Base-by-base conservation (phyloP, 2,329 filamentous ascomycete species). In the Gremmenia infestans region DNA sequence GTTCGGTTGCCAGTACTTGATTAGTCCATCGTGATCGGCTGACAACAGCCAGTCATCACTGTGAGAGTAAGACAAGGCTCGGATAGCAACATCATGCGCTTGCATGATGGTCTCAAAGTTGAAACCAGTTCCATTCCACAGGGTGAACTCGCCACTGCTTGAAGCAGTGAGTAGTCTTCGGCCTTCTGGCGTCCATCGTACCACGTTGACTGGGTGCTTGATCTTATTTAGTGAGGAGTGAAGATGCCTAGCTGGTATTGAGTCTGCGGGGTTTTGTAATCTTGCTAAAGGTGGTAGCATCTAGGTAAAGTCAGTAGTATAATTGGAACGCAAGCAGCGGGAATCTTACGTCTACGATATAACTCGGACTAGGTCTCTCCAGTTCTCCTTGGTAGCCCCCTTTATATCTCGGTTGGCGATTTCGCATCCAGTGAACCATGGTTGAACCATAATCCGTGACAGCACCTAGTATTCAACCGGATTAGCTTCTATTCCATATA, bases 21-120 rank as follows among this genome's bases (percentile, higher is more conserved):
- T 87, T 60, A 94, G 82, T 55, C 94, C 94, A 65, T 94, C 91
- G 72, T 97, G 92, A 70, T 97, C 94, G 52, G 90, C 92, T 7
- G 94, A 97, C 53, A 99, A 83, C 12, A 99, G 79, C 93, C 94
- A 99, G 74, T 99, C 94, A 69, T 96, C 90, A 66, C 89, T 95
- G 73, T 97, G 90, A 2, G 94, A 96, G 77, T 96, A 99, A 62
- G 85, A 84, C 47, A 92, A 79, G 9, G 88, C 86, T 64, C 91
- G 83, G 62, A 96, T 91, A 39, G 90, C 89, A 54, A 86, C 85
- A 73, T 97, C 93, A 72, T 97, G 93, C 40, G 93, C 93, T 77
- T 96, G 92, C 89, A 97, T 97, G 28, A 99, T 97, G 3, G 94
- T 97, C 75, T 99, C 94, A 67, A 99, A 99, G 72, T 99, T 97